Base-by-base conservation (phyloP, 78 protist genomes). In the Blattamonas nauphoetae region DNA sequence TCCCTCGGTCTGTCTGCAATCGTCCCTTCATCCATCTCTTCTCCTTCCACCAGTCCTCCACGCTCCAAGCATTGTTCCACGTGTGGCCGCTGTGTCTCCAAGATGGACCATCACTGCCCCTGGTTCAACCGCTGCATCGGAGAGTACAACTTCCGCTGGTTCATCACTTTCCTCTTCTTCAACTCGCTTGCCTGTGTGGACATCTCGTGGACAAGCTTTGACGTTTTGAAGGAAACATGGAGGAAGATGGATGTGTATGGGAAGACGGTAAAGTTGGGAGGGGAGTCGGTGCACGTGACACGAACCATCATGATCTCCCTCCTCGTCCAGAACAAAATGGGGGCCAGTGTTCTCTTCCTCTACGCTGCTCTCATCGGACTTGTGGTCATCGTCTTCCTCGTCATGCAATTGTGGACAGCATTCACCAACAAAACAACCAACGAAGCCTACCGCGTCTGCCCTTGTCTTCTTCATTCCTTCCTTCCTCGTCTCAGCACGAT, bases 61-160 rank as follows among this genome's bases (percentile, higher is more conserved):
- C 83, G 83, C 32, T 11, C 83, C 41, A 79, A 79, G 83, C 83
- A 79, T 21, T 79, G 83, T 21, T 21, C 43, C 41, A 5, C 6
- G 43, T 79, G 83, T 21, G 83, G 83, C 33, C 83, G 83, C 43
- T 79, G 83, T 79, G 21, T 79, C 41, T 21, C 83, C 45, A 6
- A 21, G 83, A 33, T 79, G 6, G 83, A 79, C 83, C 83, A 79
- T 21, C 83, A 79, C 41, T 79, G 83, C 83, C 83, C 83, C 41
- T 79, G 83, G 83, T 33, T 79, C 41, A 6, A 33, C 43, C 4
- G 5, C 83, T 6, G 21, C 83, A 21, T 79, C 32, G 83, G 83
- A 6, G 6, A 21, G 83, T 6, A 79, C 83, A 79, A 79, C 41
- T 21, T 33, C 83, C 83, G 83, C 83, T 33, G 4, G 33, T 79